Evolutionary conservation across 2,329 filamentous ascomycete species (phyloP), one percentile per base, ranked within the genome.

Genomic region (Cercospora brassicicola): DNA sequence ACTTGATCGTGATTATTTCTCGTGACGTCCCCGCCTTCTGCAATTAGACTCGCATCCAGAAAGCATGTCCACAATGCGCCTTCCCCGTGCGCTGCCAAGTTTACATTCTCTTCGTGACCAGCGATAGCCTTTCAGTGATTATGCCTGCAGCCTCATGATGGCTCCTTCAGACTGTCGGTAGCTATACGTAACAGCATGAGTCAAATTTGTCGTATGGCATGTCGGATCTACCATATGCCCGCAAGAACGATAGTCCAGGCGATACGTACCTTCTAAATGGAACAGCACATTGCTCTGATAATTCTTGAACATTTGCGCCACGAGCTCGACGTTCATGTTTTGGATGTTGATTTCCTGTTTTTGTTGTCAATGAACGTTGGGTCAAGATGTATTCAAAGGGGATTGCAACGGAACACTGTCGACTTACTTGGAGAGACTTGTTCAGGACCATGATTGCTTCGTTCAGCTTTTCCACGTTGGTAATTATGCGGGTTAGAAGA

Each of bases 281-380:
- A 99, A 98, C 5, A 98, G 83, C 13, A 98, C 94, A 75, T 98
- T 99, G 10, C 93, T 97, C 80, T 97, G 94, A 79, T 99, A 99
- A 82, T 98, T 99, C 84, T 98, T 97, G 85, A 98, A 99, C 95
- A 99, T 99, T 78, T 98, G 94, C 0, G 94, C 94, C 4, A 98
- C 95, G 2, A 98, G 86, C 82, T 98, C 95, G 39, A 97, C 93
- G 78, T 99, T 96, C 93, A 98, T 97, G 80, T 98, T 99, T 76
- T 97, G 92, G 65, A 97, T 90, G 77, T 98, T 98, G 85, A 98
- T 97, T 73, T 98, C 94, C 91, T 97, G 74, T n/a, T 39, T n/a
- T 39, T 2, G n/a, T 15, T 39, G 36, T 39, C 5, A 39, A n/a
- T n/a, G n/a, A 39, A n/a, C 13, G 31, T 9, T 9, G 30, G 8